Percentiles rank a stretch among this genome's conserved stretches.
Evolutionary conservation across 805 yeast genomes (phyloP).

Genomic region (Spathaspora arborariae): DNA sequence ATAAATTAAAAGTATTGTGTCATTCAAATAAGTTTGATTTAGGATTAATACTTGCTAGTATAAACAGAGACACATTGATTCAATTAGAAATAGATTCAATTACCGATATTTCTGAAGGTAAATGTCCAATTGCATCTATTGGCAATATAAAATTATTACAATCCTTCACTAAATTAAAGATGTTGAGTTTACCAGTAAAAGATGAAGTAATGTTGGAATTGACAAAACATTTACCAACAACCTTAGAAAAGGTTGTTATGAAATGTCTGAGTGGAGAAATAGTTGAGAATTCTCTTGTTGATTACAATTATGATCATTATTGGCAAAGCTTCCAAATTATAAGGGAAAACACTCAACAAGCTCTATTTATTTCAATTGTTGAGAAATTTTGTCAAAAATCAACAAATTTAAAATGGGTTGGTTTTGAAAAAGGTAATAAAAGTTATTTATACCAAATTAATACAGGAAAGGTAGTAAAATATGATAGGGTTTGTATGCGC

Average conservation of each 20-base stretch:
- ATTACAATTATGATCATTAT: background rate
- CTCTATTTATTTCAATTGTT: background rate
- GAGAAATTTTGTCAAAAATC: constrained; percentile 6
- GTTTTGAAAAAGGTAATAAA: constrained; percentile 1
- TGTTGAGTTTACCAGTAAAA: background rate
- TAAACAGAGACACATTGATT: background rate
- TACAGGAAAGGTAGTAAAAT: background rate
- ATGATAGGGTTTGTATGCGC: background rate
- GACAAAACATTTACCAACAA: background rate
- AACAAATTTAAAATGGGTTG: constrained; percentile 8
- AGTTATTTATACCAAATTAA: constrained; percentile 2
- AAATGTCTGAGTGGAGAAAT: background rate
- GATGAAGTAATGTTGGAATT: background rate
- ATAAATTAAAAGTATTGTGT: background rate
- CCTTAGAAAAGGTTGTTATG: background rate
- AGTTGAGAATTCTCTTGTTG: background rate
- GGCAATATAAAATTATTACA: background rate
- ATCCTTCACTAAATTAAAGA: background rate
- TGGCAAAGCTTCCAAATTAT: background rate
- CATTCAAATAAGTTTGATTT: background rate
- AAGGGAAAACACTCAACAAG: background rate
- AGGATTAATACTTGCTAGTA: background rate
- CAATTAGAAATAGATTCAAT: background rate
- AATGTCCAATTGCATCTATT: background rate
- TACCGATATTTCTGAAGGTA: background rate